Percentiles rank a stretch among this genome's conserved stretches.
These are phyloP conservation scores for Primulina huaijiensis DNA, from an alignment of 257 asterid genomes.

Conservation along the genomic window DNA sequence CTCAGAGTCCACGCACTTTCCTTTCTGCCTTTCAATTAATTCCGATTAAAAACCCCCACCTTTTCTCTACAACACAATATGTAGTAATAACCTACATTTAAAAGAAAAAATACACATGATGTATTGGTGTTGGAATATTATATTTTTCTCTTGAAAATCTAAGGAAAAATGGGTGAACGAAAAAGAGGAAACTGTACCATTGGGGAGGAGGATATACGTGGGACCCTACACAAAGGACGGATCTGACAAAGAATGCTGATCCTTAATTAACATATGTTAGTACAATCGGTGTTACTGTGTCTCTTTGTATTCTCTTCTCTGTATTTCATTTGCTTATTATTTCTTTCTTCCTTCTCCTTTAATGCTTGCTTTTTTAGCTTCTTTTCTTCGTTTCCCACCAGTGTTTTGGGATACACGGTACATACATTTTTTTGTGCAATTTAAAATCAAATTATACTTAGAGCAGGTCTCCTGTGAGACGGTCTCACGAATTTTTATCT, in stretches of 20 bases:
- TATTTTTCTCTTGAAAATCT: background rate
- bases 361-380: background rate
- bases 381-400: too few relatives aligned
- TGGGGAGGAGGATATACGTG: conserved; percentile 21
- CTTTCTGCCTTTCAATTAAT: conserved; percentile 14
- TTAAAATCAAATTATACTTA: too few relatives aligned
- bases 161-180: conserved; percentile 10
- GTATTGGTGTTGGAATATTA: too few relatives aligned
- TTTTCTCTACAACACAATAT: background rate
- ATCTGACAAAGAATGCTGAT: conserved; percentile 41
- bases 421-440: too few relatives aligned
- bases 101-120: background rate
- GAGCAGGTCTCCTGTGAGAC: too few relatives aligned
- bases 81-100: background rate
- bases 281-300: conserved; percentile 4
- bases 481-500: too few relatives aligned
- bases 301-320: too few relatives aligned
- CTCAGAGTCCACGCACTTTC: background rate
- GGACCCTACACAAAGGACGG: conserved; percentile 39
- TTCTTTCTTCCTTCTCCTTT: background rate
- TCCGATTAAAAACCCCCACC: conserved; percentile 8
- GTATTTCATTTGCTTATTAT: too few relatives aligned
- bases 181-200: conserved; percentile 14
- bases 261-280: conserved; percentile 14
- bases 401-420: too few relatives aligned